These are phyloP conservation scores for Nicotiana undulata DNA, from an alignment of 257 asterid genomes.

Conservation along the genomic window DNA sequence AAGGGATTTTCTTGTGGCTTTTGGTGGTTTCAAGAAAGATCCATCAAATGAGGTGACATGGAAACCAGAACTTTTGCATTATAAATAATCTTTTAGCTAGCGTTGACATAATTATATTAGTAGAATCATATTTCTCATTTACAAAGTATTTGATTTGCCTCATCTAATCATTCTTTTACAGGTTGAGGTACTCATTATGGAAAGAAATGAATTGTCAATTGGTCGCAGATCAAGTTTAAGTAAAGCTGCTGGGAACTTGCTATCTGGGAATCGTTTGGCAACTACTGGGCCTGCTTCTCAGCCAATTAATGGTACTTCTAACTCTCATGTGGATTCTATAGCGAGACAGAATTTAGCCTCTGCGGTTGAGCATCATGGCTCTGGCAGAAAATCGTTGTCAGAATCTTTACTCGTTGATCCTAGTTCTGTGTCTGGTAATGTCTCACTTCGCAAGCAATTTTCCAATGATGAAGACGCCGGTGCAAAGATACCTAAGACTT, in stretches of 20 bases:
- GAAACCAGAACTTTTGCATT: not conserved
- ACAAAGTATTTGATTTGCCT: constrained; percentile 6
- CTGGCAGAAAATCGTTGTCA: constrained; percentile 92
- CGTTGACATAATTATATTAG: not conserved
- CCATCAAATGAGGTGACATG: constrained; percentile 76
- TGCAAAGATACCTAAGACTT: constrained; percentile 34
- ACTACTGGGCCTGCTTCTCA: constrained; percentile 38
- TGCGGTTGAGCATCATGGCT: constrained; percentile 76
- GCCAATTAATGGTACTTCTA: constrained; percentile 38
- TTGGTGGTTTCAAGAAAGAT: constrained; percentile 95
- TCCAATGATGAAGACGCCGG: constrained; percentile 55
- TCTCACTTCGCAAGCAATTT: constrained; percentile 81
- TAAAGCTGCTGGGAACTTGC: constrained; percentile 70
- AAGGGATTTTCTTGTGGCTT: constrained; percentile 90
- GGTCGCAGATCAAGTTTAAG: constrained; percentile 70
- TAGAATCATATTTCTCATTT: not conserved
- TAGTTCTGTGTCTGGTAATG: constrained; percentile 57
- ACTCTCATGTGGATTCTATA: constrained; percentile 46
- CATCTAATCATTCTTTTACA: constrained; percentile 18
- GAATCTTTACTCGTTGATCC: constrained; percentile 72
- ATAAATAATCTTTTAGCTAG: constrained; percentile 8
- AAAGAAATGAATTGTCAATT: constrained; percentile 61
- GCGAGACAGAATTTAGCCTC: constrained; percentile 69
- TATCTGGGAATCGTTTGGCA: constrained; percentile 42
- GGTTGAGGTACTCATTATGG: constrained; percentile 91